Evolutionary conservation across 106 monocot species (phyloP), one percentile per base, ranked within the genome.

Genomic region (Dioscorea zingiberensis): DNA sequence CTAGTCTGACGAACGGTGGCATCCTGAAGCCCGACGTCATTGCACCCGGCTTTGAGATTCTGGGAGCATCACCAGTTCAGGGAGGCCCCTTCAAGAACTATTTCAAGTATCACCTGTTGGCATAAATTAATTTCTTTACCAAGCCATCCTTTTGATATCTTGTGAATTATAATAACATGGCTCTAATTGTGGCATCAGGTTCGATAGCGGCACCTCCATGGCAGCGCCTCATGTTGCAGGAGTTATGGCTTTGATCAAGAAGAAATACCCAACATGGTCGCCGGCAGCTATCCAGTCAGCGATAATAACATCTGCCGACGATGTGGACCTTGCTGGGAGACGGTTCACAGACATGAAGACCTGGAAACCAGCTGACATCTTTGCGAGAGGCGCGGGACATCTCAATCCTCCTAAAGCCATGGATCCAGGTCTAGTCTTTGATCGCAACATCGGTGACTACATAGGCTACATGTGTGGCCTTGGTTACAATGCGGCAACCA

Each of bases 361-460:
- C 26, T 13, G 47, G 10, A 25, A 10, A 12, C 30, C 57, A 2
- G 71, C 72, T 18, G 70, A 63, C 60, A 56, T 78, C 55, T 72
- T 76, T 27, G 65, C 73, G 9, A 28, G 73, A 32, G 86, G 86
- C 7, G 67, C 79, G 0, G 86, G 86, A 3, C 72, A 72, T 0
- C 56, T 82, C 27, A 53, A 75, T 44, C 78, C 82, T 1, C 19
- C 51, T 11, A 62, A 18, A 15, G 86, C 81, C 3, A 65, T 16
- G 13, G 65, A 86, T 61, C 85, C 86, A 23, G 86, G 86, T 2
- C 78, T 86, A 1, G 69, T 86, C 13, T 86, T 82, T 45, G 68
- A 81, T 14, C 48, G 73, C 14, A 47, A 65, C 7, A 18, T 53
- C 10, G 17, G 59, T 16, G 64, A 77, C 25, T 81, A 85, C 71